Conservation (phyloP, 2,329 filamentous ascomycete species). For the Didymosphaeria variabile region DNA sequence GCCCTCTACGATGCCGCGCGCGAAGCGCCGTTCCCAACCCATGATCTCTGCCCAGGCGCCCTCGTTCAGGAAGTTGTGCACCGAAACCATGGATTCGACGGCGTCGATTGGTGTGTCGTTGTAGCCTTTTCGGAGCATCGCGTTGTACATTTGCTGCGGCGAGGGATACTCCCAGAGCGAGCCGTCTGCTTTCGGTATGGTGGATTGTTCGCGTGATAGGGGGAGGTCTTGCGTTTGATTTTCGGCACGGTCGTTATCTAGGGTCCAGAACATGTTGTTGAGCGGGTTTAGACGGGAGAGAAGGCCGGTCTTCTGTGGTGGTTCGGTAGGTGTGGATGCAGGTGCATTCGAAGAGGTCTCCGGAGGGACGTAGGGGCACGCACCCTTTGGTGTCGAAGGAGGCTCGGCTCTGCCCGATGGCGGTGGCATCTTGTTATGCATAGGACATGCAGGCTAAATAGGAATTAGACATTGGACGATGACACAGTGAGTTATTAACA, state of each 20-base stretch:
- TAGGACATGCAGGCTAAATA: constrained; percentile 71
- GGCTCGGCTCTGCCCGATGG: constrained; percentile 35
- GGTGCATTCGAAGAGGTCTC: constrained; percentile 44
- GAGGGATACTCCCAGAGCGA: constrained; percentile 97
- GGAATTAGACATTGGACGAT: constrained; percentile 33
- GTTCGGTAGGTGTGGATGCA: constrained; percentile 29
- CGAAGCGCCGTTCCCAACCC: constrained; percentile 90
- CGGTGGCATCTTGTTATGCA: constrained; percentile 64
- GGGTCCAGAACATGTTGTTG: constrained; percentile 93
- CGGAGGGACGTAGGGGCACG: constrained; percentile 60
- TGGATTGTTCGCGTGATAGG: constrained; percentile 81
- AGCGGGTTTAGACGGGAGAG: constrained; percentile 77
- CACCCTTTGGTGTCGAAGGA: constrained; percentile 53
- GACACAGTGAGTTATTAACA: constrained; percentile 31
- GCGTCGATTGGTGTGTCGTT: constrained; percentile 92
- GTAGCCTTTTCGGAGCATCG: constrained; percentile 93
- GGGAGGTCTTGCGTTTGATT: constrained; percentile 79
- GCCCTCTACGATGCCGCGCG: constrained; percentile 73
- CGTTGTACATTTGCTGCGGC: constrained; percentile 99
- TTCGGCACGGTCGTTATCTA: constrained; percentile 80
- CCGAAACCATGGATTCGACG: constrained; percentile 95
- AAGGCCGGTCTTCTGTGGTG: constrained; percentile 57
- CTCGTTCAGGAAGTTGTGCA: constrained; percentile 98
- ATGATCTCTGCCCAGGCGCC: constrained; percentile 96
- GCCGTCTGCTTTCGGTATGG: constrained; percentile 84